Conservation (phyloP, 2,329 filamentous ascomycete species). For the Blumeria hordei region DNA sequence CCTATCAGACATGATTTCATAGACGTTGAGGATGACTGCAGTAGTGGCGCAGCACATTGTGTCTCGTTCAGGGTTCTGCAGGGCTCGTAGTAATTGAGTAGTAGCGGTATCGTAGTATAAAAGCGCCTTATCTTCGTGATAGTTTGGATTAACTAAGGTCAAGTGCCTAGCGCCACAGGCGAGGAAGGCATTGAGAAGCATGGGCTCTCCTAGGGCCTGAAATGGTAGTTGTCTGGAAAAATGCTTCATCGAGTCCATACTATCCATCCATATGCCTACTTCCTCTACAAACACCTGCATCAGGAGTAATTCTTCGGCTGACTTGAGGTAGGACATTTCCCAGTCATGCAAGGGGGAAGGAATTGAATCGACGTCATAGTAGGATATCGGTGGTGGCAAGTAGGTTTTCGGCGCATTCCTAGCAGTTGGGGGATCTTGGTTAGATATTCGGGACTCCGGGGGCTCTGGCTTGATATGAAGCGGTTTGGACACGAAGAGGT, state of each 20-base stretch:
- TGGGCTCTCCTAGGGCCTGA: slow-evolving; percentile 56
- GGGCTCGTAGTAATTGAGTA: slow-evolving; percentile 44
- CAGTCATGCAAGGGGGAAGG: background rate
- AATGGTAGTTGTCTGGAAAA: slow-evolving; percentile 72
- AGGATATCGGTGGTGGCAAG: background rate
- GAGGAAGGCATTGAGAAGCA: slow-evolving; percentile 72
- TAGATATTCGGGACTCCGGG: background rate
- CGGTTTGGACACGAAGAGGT: background rate
- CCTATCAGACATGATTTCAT: slow-evolving; percentile 74
- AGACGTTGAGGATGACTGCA: slow-evolving; percentile 72
- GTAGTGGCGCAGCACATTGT: slow-evolving; percentile 67
- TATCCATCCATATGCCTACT: slow-evolving; percentile 86
- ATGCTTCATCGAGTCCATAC: slow-evolving; percentile 62
- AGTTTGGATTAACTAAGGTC: slow-evolving; percentile 42
- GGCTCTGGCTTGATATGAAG: background rate
- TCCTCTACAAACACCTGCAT: slow-evolving; percentile 86
- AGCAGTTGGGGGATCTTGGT: background rate
- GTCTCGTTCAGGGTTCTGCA: slow-evolving; percentile 70
- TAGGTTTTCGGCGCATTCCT: slow-evolving; percentile 4
- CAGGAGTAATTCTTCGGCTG: slow-evolving; percentile 58
- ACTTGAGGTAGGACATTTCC: slow-evolving; percentile 37
- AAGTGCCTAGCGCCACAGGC: slow-evolving; percentile 74
- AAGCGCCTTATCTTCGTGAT: slow-evolving; percentile 52
- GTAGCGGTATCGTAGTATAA: slow-evolving; percentile 75
- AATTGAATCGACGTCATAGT: background rate